Evolutionary conservation across 2,329 filamentous ascomycete genomes (phyloP).

Genomic region (Dactylellina haptotyla): DNA sequence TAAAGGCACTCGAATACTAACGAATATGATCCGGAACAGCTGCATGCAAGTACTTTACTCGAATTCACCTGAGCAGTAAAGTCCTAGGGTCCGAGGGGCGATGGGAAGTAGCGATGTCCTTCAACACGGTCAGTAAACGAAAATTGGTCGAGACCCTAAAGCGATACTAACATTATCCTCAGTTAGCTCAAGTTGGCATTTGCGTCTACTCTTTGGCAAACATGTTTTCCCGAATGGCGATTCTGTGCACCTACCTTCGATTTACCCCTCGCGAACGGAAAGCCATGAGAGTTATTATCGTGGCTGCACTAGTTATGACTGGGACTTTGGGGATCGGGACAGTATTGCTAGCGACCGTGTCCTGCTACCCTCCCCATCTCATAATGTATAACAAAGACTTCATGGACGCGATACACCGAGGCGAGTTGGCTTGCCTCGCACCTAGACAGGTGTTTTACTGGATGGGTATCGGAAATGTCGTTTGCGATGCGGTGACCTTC

Average conservation of each 20-base stretch:
- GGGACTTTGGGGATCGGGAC: slow-evolving; percentile 28
- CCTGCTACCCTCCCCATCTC: slow-evolving; percentile 34
- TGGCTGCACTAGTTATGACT: slow-evolving; percentile 20
- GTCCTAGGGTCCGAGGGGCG: slow-evolving; percentile 7
- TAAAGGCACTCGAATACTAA: not conserved
- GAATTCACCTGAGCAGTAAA: slow-evolving; percentile 18
- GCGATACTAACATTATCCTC: not conserved
- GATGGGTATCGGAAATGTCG: slow-evolving; percentile 37
- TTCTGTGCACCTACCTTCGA: slow-evolving; percentile 29
- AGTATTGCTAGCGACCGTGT: slow-evolving; percentile 21
- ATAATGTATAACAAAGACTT: slow-evolving; percentile 36
- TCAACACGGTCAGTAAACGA: slow-evolving; percentile 11
- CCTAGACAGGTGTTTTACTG: slow-evolving; percentile 42
- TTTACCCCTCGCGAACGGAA: slow-evolving; percentile 29
- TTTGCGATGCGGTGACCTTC: slow-evolving; percentile 32
- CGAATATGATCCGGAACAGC: slow-evolving; percentile 2
- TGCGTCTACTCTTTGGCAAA: slow-evolving; percentile 34
- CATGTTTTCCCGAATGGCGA: slow-evolving; percentile 35
- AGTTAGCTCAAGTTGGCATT: slow-evolving; percentile 31
- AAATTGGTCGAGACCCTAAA: not conserved
- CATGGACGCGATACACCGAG: slow-evolving; percentile 25
- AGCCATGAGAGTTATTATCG: slow-evolving; percentile 20
- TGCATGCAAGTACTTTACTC: slow-evolving; percentile 35
- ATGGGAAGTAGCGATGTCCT: slow-evolving; percentile 36
- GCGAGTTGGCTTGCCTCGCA: slow-evolving; percentile 20